A percentile compares a stretch with the other conserved stretches of the same genome.
These are phyloP conservation scores for Trypanosoma vivax DNA, from an alignment of 208 protist genomes.

Conservation along the genomic window DNA sequence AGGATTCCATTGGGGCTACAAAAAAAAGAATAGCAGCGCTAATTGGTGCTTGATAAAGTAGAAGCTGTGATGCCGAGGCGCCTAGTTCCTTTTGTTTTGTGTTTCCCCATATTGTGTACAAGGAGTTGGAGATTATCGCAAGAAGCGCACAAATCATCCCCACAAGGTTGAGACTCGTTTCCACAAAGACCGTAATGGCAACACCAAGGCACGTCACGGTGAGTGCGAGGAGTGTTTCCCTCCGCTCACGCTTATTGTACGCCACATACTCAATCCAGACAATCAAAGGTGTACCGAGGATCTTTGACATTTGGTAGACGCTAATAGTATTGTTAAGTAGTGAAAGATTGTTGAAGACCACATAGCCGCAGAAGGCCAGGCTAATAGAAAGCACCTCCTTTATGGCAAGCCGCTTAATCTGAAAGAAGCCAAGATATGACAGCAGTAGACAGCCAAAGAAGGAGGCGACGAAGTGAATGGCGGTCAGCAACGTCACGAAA, in stretches of 20 bases:
- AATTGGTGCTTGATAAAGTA: constrained; percentile 81
- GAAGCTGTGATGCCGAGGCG: constrained; percentile 74
- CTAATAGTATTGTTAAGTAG: constrained; percentile 73
- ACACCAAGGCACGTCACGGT: constrained; percentile 74
- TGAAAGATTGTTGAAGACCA: constrained; percentile 87
- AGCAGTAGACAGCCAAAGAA: constrained; percentile 60
- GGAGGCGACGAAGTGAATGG: constrained; percentile 68
- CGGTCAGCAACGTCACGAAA: constrained; percentile 60
- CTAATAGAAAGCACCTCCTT: constrained; percentile 49
- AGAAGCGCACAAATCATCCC: constrained; percentile 57
- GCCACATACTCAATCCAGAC: constrained; percentile 46
- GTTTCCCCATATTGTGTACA: constrained; percentile 90
- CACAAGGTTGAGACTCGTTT: constrained; percentile 46
- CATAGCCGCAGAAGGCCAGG: constrained; percentile 75
- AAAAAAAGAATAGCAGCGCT: constrained; percentile 74
- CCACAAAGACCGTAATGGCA: constrained; percentile 56
- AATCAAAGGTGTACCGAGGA: constrained; percentile 78
- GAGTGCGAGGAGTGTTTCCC: constrained; percentile 45
- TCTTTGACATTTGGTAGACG: constrained; percentile 85
- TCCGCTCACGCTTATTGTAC: constrained; percentile 44
- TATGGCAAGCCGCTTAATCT: constrained; percentile 30
- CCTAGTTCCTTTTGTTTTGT: constrained; percentile 82
- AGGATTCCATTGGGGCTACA: constrained; percentile 53
- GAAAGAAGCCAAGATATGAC: constrained; percentile 25
- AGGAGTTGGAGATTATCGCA: constrained; percentile 69